These are phyloP conservation scores for Aspergillus asperescens DNA, from an alignment of 495 filamentous ascomycete species.

Conservation along the genomic window DNA sequence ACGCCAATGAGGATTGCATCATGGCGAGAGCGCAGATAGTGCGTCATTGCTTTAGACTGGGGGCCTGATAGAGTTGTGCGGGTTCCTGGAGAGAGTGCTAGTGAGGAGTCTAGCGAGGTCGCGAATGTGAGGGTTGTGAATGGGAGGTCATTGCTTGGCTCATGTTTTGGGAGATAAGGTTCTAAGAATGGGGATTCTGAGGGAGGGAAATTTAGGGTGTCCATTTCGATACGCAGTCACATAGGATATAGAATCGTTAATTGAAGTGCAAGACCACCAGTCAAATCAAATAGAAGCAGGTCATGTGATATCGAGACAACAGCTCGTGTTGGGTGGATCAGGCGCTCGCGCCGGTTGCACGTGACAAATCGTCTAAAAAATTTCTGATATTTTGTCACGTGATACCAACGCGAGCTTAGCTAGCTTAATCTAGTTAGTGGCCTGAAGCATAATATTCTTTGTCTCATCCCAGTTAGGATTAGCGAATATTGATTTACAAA, in stretches of 20 bases:
- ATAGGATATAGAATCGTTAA: not conserved
- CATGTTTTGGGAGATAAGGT: constrained; percentile 32
- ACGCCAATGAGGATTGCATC: constrained; percentile 84
- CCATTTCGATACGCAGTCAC: not conserved
- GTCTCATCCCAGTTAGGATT: not conserved
- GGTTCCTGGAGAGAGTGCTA: constrained; percentile 67
- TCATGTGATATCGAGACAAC: too few relatives aligned
- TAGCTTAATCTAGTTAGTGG: too few relatives aligned
- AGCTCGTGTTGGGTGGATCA: too few relatives aligned
- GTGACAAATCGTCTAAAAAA: too few relatives aligned
- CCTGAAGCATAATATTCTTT: not conserved
- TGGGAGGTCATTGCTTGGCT: constrained; percentile 24
- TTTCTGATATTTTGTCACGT: too few relatives aligned
- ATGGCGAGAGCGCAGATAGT: constrained; percentile 77
- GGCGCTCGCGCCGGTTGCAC: too few relatives aligned
- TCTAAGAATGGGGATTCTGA: constrained; percentile 38
- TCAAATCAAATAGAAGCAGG: too few relatives aligned
- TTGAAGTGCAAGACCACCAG: too few relatives aligned
- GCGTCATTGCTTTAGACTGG: constrained; percentile 84
- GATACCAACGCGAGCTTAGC: too few relatives aligned
- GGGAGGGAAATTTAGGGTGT: constrained; percentile 37
- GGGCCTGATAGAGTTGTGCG: constrained; percentile 76
- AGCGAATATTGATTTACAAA: not conserved
- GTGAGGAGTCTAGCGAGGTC: constrained; percentile 71
- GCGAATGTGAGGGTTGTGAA: constrained; percentile 86